Evolutionary conservation across 2,329 filamentous ascomycete genomes (phyloP).

Genomic region (Clarireedia hainanense): DNA sequence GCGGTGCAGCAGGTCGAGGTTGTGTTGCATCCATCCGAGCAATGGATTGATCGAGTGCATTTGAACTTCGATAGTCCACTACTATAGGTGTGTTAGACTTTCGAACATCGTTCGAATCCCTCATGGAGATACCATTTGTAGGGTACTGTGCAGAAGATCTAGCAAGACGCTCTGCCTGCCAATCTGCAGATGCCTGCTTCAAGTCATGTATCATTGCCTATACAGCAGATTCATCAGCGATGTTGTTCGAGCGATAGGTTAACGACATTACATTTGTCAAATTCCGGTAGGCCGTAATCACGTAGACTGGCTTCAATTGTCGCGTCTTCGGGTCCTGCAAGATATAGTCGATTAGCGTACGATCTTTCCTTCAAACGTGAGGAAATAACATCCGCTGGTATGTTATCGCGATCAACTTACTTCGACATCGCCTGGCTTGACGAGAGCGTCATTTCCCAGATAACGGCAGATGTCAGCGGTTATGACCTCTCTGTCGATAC

Average conservation of each 20-base stretch:
- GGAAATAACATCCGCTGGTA: too few relatives aligned
- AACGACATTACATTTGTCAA: constrained; percentile 56
- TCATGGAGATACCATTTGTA: constrained; percentile 29
- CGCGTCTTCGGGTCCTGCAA: constrained; percentile 45
- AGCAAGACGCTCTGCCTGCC: constrained; percentile 32
- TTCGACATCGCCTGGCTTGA: constrained; percentile 67
- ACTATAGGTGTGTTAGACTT: constrained; percentile 31
- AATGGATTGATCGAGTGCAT: constrained; percentile 29
- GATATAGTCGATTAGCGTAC: constrained; percentile 6
- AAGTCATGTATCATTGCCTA: constrained; percentile 49
- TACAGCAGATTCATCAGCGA: constrained; percentile 15
- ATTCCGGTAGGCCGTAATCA: constrained; percentile 72
- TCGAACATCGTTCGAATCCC: constrained; percentile 27
- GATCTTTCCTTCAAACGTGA: not conserved
- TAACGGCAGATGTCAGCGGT: constrained; percentile 80
- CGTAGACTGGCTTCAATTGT: constrained; percentile 63
- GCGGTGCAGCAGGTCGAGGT: constrained; percentile 11
- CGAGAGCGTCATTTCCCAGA: constrained; percentile 73
- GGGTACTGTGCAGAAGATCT: constrained; percentile 24
- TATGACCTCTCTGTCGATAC: constrained; percentile 78
- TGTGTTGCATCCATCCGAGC: constrained; percentile 30
- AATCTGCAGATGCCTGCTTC: constrained; percentile 44
- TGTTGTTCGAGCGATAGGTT: constrained; percentile 7
- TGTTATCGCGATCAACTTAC: constrained; percentile 37
- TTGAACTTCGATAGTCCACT: constrained; percentile 26